Percentiles rank a stretch among this genome's conserved stretches.
Conservation (phyloP, 1,139 yeast genomes). For the Debaryomyces sp. region DNA sequence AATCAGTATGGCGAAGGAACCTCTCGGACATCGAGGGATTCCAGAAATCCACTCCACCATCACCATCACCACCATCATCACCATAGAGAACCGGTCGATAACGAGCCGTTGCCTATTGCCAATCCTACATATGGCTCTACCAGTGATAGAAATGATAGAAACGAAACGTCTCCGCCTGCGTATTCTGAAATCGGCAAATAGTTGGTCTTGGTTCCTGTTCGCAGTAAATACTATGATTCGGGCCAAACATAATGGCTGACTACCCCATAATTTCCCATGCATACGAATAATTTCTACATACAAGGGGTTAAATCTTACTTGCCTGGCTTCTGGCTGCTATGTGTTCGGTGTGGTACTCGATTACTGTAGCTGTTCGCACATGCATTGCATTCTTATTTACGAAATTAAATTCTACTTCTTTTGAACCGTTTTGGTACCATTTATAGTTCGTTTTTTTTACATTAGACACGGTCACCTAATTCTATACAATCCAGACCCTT, state of each 20-base stretch:
- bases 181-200: constrained; percentile 29
- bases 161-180: constrained; percentile 33
- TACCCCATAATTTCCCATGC: not conserved
- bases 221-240: not conserved
- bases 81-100: constrained; percentile 14
- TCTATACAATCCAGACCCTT: not conserved
- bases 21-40: not conserved
- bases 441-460: not conserved
- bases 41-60: constrained; percentile 12
- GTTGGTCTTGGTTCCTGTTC: not conserved
- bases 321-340: not conserved
- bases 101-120: constrained; percentile 12
- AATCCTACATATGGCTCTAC: constrained; percentile 31
- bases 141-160: constrained; percentile 7
- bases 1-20: constrained; percentile 18
- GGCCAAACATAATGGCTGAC: not conserved
- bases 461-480: not conserved
- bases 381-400: not conserved
- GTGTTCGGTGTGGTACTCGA: no score
- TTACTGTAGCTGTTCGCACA: not conserved
- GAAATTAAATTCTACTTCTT: not conserved
- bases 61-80: constrained; percentile 28
- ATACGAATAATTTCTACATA: not conserved
- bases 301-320: not conserved
- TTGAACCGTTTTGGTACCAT: not conserved